Evolutionary conservation across 495 filamentous ascomycete genomes (phyloP), one percentile per base, ranked within the genome.

Genomic region (Hypoxylon cercidicola): DNA sequence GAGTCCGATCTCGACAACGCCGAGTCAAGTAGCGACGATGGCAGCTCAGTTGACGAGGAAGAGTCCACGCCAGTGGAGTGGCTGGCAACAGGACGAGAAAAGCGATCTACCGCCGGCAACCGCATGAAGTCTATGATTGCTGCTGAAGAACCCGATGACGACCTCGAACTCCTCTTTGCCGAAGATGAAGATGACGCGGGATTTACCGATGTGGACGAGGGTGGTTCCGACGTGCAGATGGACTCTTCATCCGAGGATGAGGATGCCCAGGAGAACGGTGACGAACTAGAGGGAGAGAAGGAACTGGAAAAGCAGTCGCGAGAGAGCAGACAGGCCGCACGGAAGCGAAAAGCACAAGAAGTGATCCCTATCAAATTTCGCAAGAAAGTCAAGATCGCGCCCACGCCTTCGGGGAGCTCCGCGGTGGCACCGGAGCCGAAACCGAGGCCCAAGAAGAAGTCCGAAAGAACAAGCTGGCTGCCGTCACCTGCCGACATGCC

Each of bases 381-480:
- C 43, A 85, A 85, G 70, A 86, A 82, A 68, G 83, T 84, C 51
- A 81, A 83, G 59, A 84, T 82, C 48, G 82, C 83, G 45, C 64
- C 71, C 30, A 71, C 77, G 34, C 78, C 87, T 3, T 84, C 83
- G 19, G 76, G 79, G 32, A 77, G 79, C 32, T 75, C 83, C 16
- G 70, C 82, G 19, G 70, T 81, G 20, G 70, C 79, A 51, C 72
- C 80, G 28, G 75, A 74, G 35, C 72, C 77, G 23, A 75, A 83
- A 13, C 81, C 89, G 16, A 85, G 90, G 57, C 89, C 89, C 3
- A 93, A 92, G 81, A 99, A 97, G 81, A 97, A 97, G 77, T 93
- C 91, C 3, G 95, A 97, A 77, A 87, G 93, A 40, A 82, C 88
- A 37, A 96, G 92, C 58, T 97, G 93, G 92, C 82, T 97, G 25